Base-by-base conservation (phyloP, 345 rosid genomes). In the Excoecaria cochinchinensis region DNA sequence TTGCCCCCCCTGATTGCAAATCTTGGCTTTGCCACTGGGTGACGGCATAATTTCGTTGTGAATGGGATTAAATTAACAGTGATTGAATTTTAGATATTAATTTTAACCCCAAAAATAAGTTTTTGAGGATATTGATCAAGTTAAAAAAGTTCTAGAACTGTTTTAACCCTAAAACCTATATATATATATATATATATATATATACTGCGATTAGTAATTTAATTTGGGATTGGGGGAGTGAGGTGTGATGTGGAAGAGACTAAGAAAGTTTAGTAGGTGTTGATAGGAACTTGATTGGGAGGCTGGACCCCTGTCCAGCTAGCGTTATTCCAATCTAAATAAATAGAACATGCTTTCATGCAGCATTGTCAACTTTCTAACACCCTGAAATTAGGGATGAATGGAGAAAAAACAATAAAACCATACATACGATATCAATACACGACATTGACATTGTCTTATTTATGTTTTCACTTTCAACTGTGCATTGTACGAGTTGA, bases 231-330 rank as follows among this genome's bases (percentile, higher is more conserved):
- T 25, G 25, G 22, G 2, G 2, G 36, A n/a, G 44, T 48, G 74
- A 68, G 52, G 40, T 70, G 74, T 50, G 31, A 62, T 60, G 63
- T 42, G 69, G 12, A 62, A 31, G 58, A 46, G 13, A 22, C 22
- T 21, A 8, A 39, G 2, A 25, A 5, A 44, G 47, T 21, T 65
- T 15, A 24, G 21, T 42, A 25, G 75, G 51, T 31, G 76, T 65
- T 60, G 80, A 77, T 66, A 44, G 71, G 56, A 46, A 64, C 80
- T 39, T 47, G 47, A 55, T 57, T 44, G 31, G 48, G 66, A 3
- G 44, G 67, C 67, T 56, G 69, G 74, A 24, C 69, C 63, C 47
- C 17, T 8, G 51, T 70, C 71, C 59, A 51, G 75, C 79, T 77
- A 42, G 75, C 66, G 55, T 62, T 61, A 63, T 70, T 50, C 12